Conservation (phyloP, 176 grass and related monocot species). For the Oryza nivara region DNA sequence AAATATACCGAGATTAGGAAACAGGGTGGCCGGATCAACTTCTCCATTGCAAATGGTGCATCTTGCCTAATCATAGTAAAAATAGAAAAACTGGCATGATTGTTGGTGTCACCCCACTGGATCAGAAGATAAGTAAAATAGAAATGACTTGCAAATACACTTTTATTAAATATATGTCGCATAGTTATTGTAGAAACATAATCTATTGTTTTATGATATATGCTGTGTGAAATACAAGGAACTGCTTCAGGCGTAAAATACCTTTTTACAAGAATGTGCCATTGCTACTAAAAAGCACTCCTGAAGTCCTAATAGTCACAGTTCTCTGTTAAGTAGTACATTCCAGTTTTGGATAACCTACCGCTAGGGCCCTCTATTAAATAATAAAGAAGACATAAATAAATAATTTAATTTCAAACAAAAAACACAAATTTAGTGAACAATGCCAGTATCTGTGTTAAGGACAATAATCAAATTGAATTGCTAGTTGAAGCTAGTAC, state of each 20-base stretch:
- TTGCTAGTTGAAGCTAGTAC: not conserved
- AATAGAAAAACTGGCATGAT: not conserved
- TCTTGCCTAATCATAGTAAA: conserved; percentile 52
- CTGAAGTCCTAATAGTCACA: not conserved
- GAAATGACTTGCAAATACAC: not conserved
- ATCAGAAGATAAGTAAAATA: not conserved
- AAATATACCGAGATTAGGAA: conserved; percentile 60
- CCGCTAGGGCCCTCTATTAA: not conserved
- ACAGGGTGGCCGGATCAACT: conserved; percentile 43
- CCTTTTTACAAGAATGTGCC: not conserved
- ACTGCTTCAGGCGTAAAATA: not conserved
- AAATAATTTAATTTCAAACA: not conserved
- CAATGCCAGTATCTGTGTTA: not conserved
- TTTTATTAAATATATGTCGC: not conserved
- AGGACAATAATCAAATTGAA: not conserved
- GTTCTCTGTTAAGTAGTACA: conserved; percentile 1
- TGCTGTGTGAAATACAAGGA: not conserved
- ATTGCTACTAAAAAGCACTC: not conserved
- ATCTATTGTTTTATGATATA: not conserved
- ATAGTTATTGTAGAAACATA: not conserved
- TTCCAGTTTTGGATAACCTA: conserved; percentile 10
- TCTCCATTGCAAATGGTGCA: conserved; percentile 68
- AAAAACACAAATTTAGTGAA: not conserved
- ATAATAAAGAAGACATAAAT: not conserved
- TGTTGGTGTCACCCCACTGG: not conserved